Base-by-base conservation (phyloP, 169 alveolate genomes). In the Cryptosporidium sp. region DNA sequence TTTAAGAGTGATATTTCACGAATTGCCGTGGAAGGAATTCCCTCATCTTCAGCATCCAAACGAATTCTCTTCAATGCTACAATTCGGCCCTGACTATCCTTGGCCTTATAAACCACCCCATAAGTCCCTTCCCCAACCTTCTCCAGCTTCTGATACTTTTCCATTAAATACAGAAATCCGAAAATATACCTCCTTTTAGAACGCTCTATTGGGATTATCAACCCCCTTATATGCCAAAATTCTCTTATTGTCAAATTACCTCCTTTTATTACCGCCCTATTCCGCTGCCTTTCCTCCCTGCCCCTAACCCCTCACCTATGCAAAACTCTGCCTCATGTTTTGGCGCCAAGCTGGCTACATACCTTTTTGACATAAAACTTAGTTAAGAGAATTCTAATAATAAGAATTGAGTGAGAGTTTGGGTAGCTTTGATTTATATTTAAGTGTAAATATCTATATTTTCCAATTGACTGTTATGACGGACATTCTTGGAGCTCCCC, bases 111-210 rank as follows among this genome's bases (percentile, higher is more conserved):
- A 62, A 98, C 99, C 39, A 98, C 99, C 45, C 99, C 99, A 93
- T 98, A 98, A 48, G 99, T 98, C 45, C 99, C 99, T 86, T 98
- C 99, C 26, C 99, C 99, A 21, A 98, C 97, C 96, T 95, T 98
- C 86, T 97, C 99, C 74, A 97, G 93, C 91, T 97, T 97, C 91
- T 97, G 98, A 91, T 98, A 98, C 71, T 96, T 94, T 92, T 97
- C 98, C 70, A 91, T 89, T 39, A 67, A 67, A 37, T 9, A 33
- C 73, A 67, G 51, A 67, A 67, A 31, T 21, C 55, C 31, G 8
- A 31, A 67, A 41, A 23, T n/a, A 55, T 23, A n/a, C 67, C 35
- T 10, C 12, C 35, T 21, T 55, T 55, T 55, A 55, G 12, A 55
- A 55, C 14, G 35, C 5, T 55, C 12, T 55, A 55, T 23, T 26